Evolutionary conservation across 306 rosid species (phyloP).

Genomic region (Vigna reflexopilosa): DNA sequence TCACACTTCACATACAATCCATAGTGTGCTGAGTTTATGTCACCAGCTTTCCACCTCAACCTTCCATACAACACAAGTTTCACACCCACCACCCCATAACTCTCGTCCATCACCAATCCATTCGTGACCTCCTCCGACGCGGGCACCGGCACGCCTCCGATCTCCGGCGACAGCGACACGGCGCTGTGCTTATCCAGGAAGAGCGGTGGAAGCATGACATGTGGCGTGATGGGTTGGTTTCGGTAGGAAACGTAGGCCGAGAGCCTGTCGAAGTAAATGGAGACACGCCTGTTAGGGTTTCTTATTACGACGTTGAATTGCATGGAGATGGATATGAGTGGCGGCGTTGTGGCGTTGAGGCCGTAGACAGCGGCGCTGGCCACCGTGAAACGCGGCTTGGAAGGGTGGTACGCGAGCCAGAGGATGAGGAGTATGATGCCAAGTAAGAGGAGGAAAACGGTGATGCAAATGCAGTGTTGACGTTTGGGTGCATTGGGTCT

Average conservation of each 20-base stretch:
- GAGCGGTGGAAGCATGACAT: conserved; percentile 65
- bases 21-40: conserved; percentile 63
- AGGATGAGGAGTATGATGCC: conserved; percentile 63
- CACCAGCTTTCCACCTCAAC: conserved; percentile 77
- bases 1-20: conserved; percentile 71
- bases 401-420: conserved; percentile 88
- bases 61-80: conserved; percentile 70
- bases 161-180: conserved; percentile 67
- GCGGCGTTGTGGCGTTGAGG: conserved; percentile 64
- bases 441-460: conserved; percentile 62
- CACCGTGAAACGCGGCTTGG: conserved; percentile 69
- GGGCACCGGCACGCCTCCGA: conserved; percentile 71
- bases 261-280: conserved; percentile 73
- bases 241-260: conserved; percentile 59
- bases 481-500: conserved; percentile 34
- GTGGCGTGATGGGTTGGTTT: conserved; percentile 74
- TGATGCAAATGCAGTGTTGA: conserved; percentile 60
- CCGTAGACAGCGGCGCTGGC: conserved; percentile 65
- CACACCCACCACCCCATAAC: conserved; percentile 66
- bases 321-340: conserved; percentile 61
- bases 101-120: conserved; percentile 62
- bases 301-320: conserved; percentile 75
- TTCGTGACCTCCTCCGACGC: conserved; percentile 61
- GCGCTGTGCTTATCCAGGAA: conserved; percentile 52
- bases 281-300: conserved; percentile 79